Percentiles rank a stretch among this genome's conserved stretches.
Evolutionary conservation across 129 eudicot genomes (phyloP).

Genomic region (Tagetes erecta): DNA sequence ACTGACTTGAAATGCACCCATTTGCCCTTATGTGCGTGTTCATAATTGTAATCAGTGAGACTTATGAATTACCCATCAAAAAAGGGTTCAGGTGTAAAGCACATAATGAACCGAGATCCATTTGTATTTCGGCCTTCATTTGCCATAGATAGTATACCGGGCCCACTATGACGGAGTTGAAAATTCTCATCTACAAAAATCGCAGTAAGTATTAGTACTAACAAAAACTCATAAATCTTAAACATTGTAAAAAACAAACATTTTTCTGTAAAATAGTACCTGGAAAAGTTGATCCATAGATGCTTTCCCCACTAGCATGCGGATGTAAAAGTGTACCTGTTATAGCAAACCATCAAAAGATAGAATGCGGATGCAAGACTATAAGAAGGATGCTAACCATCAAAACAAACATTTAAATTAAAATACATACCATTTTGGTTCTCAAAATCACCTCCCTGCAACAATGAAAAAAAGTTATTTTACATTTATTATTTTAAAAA

Average conservation of each 20-base stretch:
- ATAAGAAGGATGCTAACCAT: conserved; percentile 42
- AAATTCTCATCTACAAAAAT: conserved; percentile 80
- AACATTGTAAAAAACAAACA: not conserved
- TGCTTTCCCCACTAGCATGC: conserved; percentile 78
- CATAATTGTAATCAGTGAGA: not conserved
- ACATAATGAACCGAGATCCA: conserved; percentile 92
- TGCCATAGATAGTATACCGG: conserved; percentile 97
- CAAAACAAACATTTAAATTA: conserved; percentile 32
- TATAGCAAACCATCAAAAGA: conserved; percentile 74
- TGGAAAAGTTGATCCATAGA: conserved; percentile 93
- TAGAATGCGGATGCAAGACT: conserved; percentile 52
- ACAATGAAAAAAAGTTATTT: conserved; percentile 10
- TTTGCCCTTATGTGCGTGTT: not conserved
- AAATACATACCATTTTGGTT: conserved; percentile 84
- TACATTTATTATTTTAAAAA: not conserved
- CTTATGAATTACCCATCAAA: conserved; percentile 78
- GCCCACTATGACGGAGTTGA: conserved; percentile 64
- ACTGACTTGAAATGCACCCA: not conserved
- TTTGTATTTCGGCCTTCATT: conserved; percentile 90
- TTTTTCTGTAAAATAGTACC: conserved; percentile 42
- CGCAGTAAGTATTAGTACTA: conserved; percentile 11
- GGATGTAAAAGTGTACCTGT: conserved; percentile 50
- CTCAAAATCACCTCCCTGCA: conserved; percentile 97
- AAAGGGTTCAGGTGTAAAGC: conserved; percentile 73
- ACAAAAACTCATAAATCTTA: not conserved